These are phyloP conservation scores for Monosporascus sp. DNA, from an alignment of 2,329 filamentous ascomycete genomes.

Conservation along the genomic window DNA sequence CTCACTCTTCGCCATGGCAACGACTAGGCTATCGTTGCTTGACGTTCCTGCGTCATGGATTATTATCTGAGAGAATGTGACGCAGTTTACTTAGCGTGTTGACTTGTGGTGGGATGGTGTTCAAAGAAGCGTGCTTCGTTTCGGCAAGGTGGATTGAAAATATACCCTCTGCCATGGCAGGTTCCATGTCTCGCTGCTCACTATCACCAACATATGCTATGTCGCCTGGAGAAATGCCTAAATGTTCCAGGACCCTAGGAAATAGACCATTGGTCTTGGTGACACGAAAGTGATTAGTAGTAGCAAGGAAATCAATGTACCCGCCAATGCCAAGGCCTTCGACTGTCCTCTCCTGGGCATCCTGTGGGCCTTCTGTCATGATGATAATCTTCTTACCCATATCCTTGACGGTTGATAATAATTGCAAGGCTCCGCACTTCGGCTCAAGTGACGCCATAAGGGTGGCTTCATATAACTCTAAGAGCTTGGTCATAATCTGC, in stretches of 20 bases:
- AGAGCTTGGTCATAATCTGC: conserved; percentile 15
- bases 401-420: conserved; percentile 29
- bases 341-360: conserved; percentile 40
- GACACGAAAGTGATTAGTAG: conserved; percentile 24
- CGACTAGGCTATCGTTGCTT: too few relatives aligned
- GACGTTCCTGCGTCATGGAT: too few relatives aligned
- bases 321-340: conserved; percentile 21
- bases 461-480: conserved; percentile 24
- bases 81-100: conserved; percentile 12
- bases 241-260: conserved; percentile 18
- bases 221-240: conserved; percentile 18
- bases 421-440: conserved; percentile 30
- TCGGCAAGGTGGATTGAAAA: conserved; percentile 23
- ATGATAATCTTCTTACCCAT: conserved; percentile 35
- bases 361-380: conserved; percentile 42
- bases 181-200: conserved; percentile 22
- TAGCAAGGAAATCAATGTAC: conserved; percentile 26
- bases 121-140: conserved; percentile 6
- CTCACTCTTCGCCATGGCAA: too few relatives aligned
- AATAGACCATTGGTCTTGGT: conserved; percentile 26
- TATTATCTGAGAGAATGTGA: conserved; percentile 4
- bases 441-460: conserved; percentile 25
- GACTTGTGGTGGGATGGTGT: conserved; percentile 5
- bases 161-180: conserved; percentile 22
- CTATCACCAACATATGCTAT: conserved; percentile 27